Conservation (phyloP, 768 basidiomycete genomes). For the Pleurotus platypus region DNA sequence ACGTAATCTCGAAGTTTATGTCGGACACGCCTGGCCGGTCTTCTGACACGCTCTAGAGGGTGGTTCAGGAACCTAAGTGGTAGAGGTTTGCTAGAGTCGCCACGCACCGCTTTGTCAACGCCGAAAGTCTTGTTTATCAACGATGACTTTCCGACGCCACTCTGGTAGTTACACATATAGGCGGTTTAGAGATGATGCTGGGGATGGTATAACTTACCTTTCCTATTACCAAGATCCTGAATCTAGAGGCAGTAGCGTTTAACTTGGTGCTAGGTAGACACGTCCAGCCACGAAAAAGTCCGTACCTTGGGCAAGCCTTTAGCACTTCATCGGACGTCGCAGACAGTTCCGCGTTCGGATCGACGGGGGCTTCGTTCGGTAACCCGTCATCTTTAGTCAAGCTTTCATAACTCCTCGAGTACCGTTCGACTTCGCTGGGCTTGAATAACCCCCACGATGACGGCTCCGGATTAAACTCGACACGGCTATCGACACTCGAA, state of each 20-base stretch:
- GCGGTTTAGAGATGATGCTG: neutral
- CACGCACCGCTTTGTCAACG: constrained; percentile 8
- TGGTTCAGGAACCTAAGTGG: neutral
- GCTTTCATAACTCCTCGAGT: neutral
- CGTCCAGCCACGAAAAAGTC: neutral
- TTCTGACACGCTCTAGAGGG: constrained; percentile 8
- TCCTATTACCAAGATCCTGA: constrained; percentile 2
- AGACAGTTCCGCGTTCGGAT: neutral
- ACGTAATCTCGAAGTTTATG: constrained; percentile 12
- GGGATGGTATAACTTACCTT: neutral
- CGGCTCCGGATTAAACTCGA: neutral
- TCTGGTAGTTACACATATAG: neutral
- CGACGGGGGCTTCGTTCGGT: neutral
- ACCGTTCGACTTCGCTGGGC: neutral
- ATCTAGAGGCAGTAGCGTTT: neutral
- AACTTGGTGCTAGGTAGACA: neutral
- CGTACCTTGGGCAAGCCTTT: neutral
- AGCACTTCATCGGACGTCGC: neutral
- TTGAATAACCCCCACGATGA: neutral
- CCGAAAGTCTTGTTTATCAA: constrained; percentile 11
- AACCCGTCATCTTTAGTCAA: neutral
- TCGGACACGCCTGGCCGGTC: constrained; percentile 6
- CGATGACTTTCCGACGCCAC: constrained; percentile 12
- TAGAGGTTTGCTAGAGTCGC: neutral
- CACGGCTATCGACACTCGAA: neutral